A percentile compares a stretch with the other conserved stretches of the same genome.
phyloP scores from a whole-genome alignment of 2,329 filamentous ascomycete genomes.

The Aquanectria penicillioides region DNA sequence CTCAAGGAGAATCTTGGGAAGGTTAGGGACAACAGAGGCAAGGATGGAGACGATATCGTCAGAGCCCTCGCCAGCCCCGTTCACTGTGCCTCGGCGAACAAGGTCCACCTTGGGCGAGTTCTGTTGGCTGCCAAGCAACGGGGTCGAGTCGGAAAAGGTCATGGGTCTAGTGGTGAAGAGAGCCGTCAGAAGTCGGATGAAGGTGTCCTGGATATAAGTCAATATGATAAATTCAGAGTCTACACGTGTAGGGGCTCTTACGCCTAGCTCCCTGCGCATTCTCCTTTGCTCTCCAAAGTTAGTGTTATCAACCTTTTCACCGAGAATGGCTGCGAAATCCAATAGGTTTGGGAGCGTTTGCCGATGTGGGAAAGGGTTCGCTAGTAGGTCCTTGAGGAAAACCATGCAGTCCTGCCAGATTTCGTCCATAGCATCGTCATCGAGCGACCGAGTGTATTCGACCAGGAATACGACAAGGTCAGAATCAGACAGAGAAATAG shows the following conservation, averaged over 20 bases:
- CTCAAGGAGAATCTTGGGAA: slow-evolving; percentile 86
- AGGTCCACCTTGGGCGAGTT: slow-evolving; percentile 50
- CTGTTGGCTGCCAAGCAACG: slow-evolving; percentile 48
- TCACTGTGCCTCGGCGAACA: slow-evolving; percentile 49
- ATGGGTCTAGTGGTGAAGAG: slow-evolving; percentile 91
- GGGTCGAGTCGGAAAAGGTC: slow-evolving; percentile 69
- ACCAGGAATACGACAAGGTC: slow-evolving; percentile 91
- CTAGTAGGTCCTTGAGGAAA: slow-evolving; percentile 88
- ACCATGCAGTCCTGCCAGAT: slow-evolving; percentile 96
- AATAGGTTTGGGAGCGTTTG: slow-evolving; percentile 88
- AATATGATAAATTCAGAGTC: slow-evolving; percentile 32
- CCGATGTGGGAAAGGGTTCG: slow-evolving; percentile 93
- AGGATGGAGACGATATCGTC: slow-evolving; percentile 86
- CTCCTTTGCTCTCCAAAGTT: slow-evolving; percentile 94
- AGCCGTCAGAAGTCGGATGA: slow-evolving; percentile 87
- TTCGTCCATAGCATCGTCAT: slow-evolving; percentile 98
- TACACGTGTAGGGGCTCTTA: slow-evolving; percentile 56
- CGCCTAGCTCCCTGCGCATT: slow-evolving; percentile 89
- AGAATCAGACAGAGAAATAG: slow-evolving; percentile 82
- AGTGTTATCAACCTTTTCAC: slow-evolving; percentile 96
- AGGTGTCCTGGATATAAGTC: slow-evolving; percentile 74
- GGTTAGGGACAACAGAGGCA: slow-evolving; percentile 79
- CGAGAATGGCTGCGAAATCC: slow-evolving; percentile 88
- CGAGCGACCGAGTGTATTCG: slow-evolving; percentile 87
- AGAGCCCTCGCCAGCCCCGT: slow-evolving; percentile 59